Evolutionary conservation across 768 basidiomycete genomes (phyloP).

Genomic region (Chalciporus pseudorubinellus): DNA sequence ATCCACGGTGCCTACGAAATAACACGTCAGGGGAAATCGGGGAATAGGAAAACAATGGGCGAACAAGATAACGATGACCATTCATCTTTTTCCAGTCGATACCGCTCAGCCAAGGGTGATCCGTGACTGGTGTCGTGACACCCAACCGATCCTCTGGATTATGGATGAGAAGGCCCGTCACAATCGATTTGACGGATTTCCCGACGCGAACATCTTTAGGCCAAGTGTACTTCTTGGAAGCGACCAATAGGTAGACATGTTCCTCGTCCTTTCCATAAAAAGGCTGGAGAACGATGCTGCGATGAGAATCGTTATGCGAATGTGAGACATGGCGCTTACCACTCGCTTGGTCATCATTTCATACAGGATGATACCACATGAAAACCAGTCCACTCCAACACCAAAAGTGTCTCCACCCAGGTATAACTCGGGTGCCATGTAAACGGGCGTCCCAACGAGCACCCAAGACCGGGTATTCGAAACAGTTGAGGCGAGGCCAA

Average conservation of each 20-base stretch:
- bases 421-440: conserved; percentile 50
- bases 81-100: conserved; percentile 50
- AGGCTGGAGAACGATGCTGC: conserved; percentile 14
- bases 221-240: conserved; percentile 37
- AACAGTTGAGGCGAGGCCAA: conserved; percentile 39
- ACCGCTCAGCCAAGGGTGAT: conserved; percentile 45
- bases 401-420: conserved; percentile 24
- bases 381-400: conserved; percentile 52
- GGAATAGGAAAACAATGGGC: conserved; percentile 15
- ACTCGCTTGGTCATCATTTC: conserved; percentile 47
- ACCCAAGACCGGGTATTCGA: conserved; percentile 16
- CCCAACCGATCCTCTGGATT: conserved; percentile 42
- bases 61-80: conserved; percentile 43
- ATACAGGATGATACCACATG: conserved; percentile 47
- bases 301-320: not conserved
- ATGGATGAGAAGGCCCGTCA: conserved; percentile 39
- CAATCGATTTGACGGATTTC: conserved; percentile 41
- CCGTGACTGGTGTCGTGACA: conserved; percentile 31
- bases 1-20: too few relatives aligned
- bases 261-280: conserved; percentile 28
- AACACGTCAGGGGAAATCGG: not conserved
- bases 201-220: conserved; percentile 37
- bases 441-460: conserved; percentile 48
- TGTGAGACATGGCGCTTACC: conserved; percentile 21
- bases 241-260: conserved; percentile 28